These are phyloP conservation scores for Aspergillus proliferans DNA, from an alignment of 2,329 filamentous ascomycete genomes.

Conservation along the genomic window DNA sequence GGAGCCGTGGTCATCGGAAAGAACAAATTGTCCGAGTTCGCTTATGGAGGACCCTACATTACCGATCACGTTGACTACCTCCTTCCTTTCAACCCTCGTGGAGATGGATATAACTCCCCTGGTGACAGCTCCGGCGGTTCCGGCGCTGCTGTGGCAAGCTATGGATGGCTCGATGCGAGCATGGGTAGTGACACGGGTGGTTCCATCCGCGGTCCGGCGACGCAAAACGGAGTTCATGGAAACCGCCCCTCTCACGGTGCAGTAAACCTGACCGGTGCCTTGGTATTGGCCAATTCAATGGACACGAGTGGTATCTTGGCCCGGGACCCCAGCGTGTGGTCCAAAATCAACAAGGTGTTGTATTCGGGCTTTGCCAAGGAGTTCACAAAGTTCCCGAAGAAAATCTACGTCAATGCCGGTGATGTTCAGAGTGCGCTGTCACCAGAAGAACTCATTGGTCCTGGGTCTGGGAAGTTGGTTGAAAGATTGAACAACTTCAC, in stretches of 20 bases:
- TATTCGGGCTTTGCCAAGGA: conserved; percentile 2
- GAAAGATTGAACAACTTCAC: not conserved
- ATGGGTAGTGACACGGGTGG: conserved; percentile 35
- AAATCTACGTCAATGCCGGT: not conserved
- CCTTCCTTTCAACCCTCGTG: conserved; percentile 33
- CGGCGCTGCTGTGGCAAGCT: conserved; percentile 30
- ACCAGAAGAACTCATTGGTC: not conserved
- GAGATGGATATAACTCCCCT: conserved; percentile 30
- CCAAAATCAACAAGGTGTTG: conserved; percentile 8
- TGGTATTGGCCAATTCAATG: conserved; percentile 35
- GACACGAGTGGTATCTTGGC: conserved; percentile 42
- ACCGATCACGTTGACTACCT: conserved; percentile 19
- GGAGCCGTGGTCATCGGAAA: conserved; percentile 33
- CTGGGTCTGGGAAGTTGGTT: not conserved
- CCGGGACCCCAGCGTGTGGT: conserved; percentile 18
- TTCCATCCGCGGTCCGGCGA: conserved; percentile 42
- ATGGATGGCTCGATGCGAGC: conserved; percentile 37
- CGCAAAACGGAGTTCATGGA: conserved; percentile 46
- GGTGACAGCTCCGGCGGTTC: conserved; percentile 27
- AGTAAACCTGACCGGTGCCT: conserved; percentile 36
- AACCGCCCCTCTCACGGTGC: conserved; percentile 42
- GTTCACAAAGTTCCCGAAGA: not conserved
- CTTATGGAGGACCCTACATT: conserved; percentile 18
- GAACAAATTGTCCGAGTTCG: conserved; percentile 31
- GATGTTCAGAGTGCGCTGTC: not conserved